Percentiles rank a stretch among this genome's conserved stretches.
Conservation (phyloP, 2,329 filamentous ascomycete genomes). For the Elsinoe fawcettii region DNA sequence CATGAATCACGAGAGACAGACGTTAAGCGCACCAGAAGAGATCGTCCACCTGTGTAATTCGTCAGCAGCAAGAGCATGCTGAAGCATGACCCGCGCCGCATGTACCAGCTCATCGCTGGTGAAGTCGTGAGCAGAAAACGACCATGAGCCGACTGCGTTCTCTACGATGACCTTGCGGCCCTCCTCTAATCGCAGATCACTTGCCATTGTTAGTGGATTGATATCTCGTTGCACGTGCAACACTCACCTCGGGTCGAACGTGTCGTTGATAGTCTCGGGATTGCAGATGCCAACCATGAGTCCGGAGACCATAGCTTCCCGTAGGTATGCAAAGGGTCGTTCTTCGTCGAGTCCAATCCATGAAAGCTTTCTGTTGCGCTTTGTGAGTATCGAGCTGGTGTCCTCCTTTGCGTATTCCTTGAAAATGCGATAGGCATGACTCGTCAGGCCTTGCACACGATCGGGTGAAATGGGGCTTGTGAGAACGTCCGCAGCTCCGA, state of each 20-base stretch:
- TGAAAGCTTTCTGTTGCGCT: conserved; percentile 72
- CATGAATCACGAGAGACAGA: conserved; percentile 19
- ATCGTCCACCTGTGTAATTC: conserved; percentile 76
- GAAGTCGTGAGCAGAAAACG: conserved; percentile 83
- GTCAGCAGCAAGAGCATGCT: conserved; percentile 75
- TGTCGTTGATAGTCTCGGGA: conserved; percentile 54
- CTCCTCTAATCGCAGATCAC: conserved; percentile 59
- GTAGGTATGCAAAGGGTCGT: conserved; percentile 79
- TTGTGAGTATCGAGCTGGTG: conserved; percentile 61
- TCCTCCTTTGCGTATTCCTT: conserved; percentile 69
- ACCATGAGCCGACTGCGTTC: conserved; percentile 66
- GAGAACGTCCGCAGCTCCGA: conserved; percentile 80
- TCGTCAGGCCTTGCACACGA: conserved; percentile 65
- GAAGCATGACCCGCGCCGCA: conserved; percentile 78
- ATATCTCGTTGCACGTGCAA: background rate
- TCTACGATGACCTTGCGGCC: conserved; percentile 60
- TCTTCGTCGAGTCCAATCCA: conserved; percentile 85
- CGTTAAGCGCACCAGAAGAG: conserved; percentile 55
- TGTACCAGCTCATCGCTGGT: conserved; percentile 84
- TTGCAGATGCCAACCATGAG: conserved; percentile 87
- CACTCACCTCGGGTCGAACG: conserved; percentile 51
- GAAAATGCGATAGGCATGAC: conserved; percentile 76
- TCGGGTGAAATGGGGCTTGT: conserved; percentile 68
- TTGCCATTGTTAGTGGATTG: conserved; percentile 23
- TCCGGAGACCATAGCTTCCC: conserved; percentile 88